These are phyloP conservation scores for Carallia pectinifolia DNA, from an alignment of 345 rosid genomes.

Conservation along the genomic window DNA sequence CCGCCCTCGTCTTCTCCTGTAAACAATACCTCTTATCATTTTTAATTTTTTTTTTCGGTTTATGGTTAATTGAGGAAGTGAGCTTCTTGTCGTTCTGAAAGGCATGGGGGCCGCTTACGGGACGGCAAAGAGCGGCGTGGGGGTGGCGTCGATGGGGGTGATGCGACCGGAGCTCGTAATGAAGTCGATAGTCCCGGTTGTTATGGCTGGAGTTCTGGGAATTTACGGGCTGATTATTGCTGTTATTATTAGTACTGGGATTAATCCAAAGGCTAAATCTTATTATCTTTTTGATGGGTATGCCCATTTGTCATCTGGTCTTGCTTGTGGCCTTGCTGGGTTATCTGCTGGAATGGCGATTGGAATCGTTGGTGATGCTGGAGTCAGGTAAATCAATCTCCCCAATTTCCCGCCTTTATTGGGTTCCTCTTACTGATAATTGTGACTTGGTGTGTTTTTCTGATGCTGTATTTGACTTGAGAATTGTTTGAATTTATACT, in stretches of 20 bases:
- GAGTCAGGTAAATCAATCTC: constrained; percentile 9
- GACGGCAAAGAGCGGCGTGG: constrained; percentile 24
- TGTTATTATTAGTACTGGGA: constrained; percentile 24
- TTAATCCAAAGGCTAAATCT: constrained; percentile 14
- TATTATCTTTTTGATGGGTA: constrained; percentile 14
- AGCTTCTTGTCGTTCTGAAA: not conserved
- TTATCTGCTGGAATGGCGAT: constrained; percentile 25
- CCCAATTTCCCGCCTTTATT: not conserved
- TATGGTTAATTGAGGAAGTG: not conserved
- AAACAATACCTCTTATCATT: not conserved
- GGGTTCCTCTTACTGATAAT: not conserved
- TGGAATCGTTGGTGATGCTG: constrained; percentile 24
- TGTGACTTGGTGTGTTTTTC: not conserved
- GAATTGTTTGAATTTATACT: no score
- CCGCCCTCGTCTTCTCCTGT: constrained; percentile 19
- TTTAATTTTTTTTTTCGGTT: not conserved
- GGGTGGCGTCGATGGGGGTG: constrained; percentile 26
- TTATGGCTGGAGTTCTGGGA: constrained; percentile 28
- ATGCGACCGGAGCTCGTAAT: constrained; percentile 26
- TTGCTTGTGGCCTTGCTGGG: constrained; percentile 20
- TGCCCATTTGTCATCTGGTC: constrained; percentile 24
- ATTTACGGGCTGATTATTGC: constrained; percentile 26
- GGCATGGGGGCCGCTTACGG: constrained; percentile 28
- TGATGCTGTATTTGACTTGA: no score
- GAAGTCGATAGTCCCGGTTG: constrained; percentile 27